These are phyloP conservation scores for Cyclotella sp. DNA, from an alignment of 108 stramenopile genomes.

Conservation along the genomic window DNA sequence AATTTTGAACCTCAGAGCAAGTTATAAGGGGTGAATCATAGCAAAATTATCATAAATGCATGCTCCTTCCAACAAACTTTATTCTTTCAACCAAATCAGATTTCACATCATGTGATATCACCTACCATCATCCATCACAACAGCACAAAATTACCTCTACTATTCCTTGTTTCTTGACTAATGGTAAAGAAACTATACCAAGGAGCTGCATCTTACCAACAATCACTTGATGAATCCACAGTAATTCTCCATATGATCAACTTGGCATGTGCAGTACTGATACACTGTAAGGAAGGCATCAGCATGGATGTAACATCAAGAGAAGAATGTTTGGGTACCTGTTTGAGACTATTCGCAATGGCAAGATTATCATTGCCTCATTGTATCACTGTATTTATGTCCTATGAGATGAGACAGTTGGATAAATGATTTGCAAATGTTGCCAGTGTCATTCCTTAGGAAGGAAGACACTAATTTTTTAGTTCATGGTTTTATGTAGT, in stretches of 20 bases:
- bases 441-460: too few relatives aligned
- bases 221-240: conserved; percentile 1
- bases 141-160: conserved; percentile 2
- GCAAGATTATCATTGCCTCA: conserved; percentile 12
- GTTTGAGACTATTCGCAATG: not conserved
- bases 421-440: too few relatives aligned
- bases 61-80: too few relatives aligned
- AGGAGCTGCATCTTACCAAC: not conserved
- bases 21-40: too few relatives aligned
- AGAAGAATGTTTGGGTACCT: not conserved
- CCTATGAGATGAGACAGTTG: conserved; percentile 10
- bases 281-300: conserved; percentile 1
- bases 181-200: conserved; percentile 17
- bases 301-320: too few relatives aligned
- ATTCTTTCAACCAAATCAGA: too few relatives aligned
- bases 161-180: not conserved
- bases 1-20: too few relatives aligned
- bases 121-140: too few relatives aligned
- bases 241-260: not conserved
- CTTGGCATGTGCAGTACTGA: conserved; percentile 11
- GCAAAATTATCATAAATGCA: too few relatives aligned
- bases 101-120: too few relatives aligned
- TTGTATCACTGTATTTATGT: conserved; percentile 11
- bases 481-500: too few relatives aligned
- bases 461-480: too few relatives aligned